These are phyloP conservation scores for Diutina rugosa DNA, from an alignment of 1,139 yeast species.

Conservation along the genomic window DNA sequence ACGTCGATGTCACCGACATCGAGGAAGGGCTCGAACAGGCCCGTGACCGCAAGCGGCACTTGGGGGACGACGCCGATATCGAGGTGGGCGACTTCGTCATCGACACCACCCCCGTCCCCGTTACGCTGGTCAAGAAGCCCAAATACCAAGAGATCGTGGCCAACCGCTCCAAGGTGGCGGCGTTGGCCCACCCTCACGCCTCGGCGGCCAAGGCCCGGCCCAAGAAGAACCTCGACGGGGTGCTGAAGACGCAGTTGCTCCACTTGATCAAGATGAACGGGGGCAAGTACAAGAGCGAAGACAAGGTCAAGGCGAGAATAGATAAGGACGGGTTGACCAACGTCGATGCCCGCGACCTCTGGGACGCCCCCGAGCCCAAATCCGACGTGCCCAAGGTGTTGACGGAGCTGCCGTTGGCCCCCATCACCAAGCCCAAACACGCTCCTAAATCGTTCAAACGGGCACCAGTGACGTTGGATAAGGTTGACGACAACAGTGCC, in stretches of 20 bases:
- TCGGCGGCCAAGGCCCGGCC: conserved; percentile 9
- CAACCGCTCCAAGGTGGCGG: conserved; percentile 69
- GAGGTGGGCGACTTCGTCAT: conserved; percentile 38
- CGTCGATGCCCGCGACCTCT: conserved; percentile 45
- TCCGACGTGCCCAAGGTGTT: conserved; percentile 42
- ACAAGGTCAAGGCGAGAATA: conserved; percentile 35
- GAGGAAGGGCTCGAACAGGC: conserved; percentile 57
- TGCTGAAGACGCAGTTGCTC: neutral
- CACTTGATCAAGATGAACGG: neutral
- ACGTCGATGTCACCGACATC: conserved; percentile 73
- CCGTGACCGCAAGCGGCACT: conserved; percentile 53
- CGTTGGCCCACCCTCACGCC: conserved; percentile 17
- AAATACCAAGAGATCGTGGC: conserved; percentile 67
- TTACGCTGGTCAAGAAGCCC: conserved; percentile 24
- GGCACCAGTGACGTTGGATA: neutral
- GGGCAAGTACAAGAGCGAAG: conserved; percentile 9
- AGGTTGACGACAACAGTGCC: conserved; percentile 10
- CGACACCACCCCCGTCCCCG: conserved; percentile 28
- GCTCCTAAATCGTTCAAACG: neutral
- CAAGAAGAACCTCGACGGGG: neutral
- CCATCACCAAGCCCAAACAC: neutral
- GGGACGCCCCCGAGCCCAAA: conserved; percentile 32
- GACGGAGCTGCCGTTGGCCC: conserved; percentile 37
- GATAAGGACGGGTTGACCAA: conserved; percentile 49
- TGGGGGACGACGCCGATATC: conserved; percentile 39